Evolutionary conservation across 306 rosid genomes (phyloP), one percentile per base, ranked within the genome.

Genomic region (Benincasa hispida): DNA sequence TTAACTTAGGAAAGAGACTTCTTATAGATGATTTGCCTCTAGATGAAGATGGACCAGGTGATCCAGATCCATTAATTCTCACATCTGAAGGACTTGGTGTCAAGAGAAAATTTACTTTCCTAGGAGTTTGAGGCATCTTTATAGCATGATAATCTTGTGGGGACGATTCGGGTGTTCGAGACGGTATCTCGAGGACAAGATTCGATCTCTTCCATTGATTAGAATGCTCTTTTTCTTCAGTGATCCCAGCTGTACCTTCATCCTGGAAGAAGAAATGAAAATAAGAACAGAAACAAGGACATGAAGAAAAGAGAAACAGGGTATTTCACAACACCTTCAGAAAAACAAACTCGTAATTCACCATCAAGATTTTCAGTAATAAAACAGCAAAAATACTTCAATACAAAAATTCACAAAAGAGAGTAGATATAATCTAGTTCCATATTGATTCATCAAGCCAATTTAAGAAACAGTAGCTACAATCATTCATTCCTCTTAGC

Each of bases 111-210:
- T 91, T 94, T 13, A 95, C 98, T 84, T 75, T 90, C 84, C 85
- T 92, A n/a, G 97, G 96, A 53, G 96, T 90, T 39, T 87, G 77
- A 22, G 98, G 93, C 86, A 92, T 90, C 86, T 87, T 90, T 79
- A 91, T 89, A 41, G 25, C 85, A 37, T 92, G 90, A 82, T 84
- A 86, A 62, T 92, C 76, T 47, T 10, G 76, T 2, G 60, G 60
- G 27, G 76, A 72, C 10, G 76, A 50, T 17, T 27, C 86, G 24
- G 87, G 75, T 73, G 91, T 82, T 84, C 87, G 84, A 51, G 80
- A 59, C 3, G 96, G 96, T 70, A 91, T 89, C 77, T 94, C 96
- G 45, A 88, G 80, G 28, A 84, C 62, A 63, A 87, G 90, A 84
- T 86, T 90, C 18, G 24, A 86, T 54, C 77, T 79, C 87, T 90